Percentiles rank a stretch among this genome's conserved stretches.
phyloP scores from a whole-genome alignment of 257 asterid species.

The Rubia yunnanensis region DNA sequence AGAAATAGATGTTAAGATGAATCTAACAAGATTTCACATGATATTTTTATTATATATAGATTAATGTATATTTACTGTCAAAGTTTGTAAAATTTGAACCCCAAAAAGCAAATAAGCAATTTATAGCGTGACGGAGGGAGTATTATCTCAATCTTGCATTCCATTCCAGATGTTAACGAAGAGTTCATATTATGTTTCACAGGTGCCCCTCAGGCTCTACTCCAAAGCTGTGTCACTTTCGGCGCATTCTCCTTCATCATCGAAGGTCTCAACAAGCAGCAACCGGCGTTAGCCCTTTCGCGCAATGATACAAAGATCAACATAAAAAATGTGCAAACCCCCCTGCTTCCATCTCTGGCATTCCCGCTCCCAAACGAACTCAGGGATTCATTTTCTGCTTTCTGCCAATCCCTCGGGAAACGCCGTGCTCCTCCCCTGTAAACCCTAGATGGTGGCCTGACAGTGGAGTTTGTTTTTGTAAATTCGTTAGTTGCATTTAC shows the following conservation, averaged over 20 bases:
- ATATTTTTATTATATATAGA: no score
- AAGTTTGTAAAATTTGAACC: no score
- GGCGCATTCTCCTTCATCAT: slow-evolving; percentile 91
- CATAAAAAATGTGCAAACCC: slow-evolving; percentile 23
- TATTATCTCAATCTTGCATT: no score
- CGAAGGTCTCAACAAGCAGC: slow-evolving; percentile 85
- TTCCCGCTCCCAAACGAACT: slow-evolving; percentile 76
- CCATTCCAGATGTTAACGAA: not conserved
- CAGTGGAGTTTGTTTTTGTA: not conserved
- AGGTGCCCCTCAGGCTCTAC: slow-evolving; percentile 96
- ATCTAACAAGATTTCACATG: no score
- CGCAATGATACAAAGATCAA: slow-evolving; percentile 18
- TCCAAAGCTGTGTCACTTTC: slow-evolving; percentile 82
- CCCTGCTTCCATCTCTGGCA: slow-evolving; percentile 65
- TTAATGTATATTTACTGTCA: no score
- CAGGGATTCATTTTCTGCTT: slow-evolving; percentile 70
- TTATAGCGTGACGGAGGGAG: no score
- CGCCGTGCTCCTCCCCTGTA: slow-evolving; percentile 14
- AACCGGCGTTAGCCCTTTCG: slow-evolving; percentile 71
- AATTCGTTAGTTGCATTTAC: not conserved
- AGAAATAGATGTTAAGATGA: no score
- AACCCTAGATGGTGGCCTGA: not conserved
- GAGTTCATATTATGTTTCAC: slow-evolving; percentile 12
- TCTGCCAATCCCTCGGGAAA: slow-evolving; percentile 58
- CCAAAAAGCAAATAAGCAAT: no score